Base-by-base conservation (phyloP, 1,139 yeast genomes). In the Spathaspora sp. region DNA sequence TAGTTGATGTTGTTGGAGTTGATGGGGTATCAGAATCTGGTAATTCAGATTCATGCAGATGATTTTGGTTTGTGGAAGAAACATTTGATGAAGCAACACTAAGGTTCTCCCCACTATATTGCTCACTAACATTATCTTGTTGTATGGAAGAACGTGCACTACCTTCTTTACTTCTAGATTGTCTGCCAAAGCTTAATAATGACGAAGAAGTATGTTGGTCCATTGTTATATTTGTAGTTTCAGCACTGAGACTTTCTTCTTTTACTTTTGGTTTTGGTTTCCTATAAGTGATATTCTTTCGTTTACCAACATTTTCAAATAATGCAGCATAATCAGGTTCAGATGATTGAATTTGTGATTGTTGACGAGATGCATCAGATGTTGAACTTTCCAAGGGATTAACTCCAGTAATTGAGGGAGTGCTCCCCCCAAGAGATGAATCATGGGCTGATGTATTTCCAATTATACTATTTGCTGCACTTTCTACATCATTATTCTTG, bases 251-350 rank as follows among this genome's bases (percentile, higher is more conserved):
- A 34, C 27, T 36, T 41, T 42, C 50, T 41, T 11, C 49, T 43
- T 38, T 42, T 33, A 49, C 33, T 33, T 49, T 37, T 6, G 39
- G 26, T 24, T 51, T 47, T n/a, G 49, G 49, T 36, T 61, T 69
- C 45, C 60, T 55, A 48, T 62, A 61, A 11, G 63, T 67, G 18
- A 66, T 63, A 34, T 63, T 66, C 50, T 70, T 69, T 36, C 79
- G 57, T 51, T 73, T 74, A 2, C 78, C 78, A 7, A 74, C 76
- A 45, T 72, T 71, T 49, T 72, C 72, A 53, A 74, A 74, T 26
- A 74, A 63, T 3, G 78, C 77, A 2, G 73, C 78, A 54, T 74
- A 74, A 54, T 74, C 76, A 1, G 78, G 78, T 45, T 68, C 74
- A 31, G 48, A 43, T 31, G 36, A 15, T 31, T 31, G 36, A n/a